These are phyloP conservation scores for Sphagnum fallax DNA, from an alignment of 228 moss, liverwort and hornwort genomes.

Conservation along the genomic window DNA sequence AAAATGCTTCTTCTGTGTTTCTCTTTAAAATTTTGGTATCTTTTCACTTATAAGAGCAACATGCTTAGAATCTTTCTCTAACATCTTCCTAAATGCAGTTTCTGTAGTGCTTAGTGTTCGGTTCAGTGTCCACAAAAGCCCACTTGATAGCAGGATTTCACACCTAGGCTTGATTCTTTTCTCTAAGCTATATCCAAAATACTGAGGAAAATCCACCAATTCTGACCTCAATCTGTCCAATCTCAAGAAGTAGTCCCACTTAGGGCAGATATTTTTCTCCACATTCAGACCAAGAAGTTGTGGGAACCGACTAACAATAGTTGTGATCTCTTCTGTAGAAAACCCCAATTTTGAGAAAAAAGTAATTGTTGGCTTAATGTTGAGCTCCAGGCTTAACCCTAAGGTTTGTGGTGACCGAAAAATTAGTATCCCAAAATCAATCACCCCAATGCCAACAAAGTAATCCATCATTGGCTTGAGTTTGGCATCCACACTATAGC, in stretches of 20 bases:
- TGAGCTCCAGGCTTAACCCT: constrained; percentile 63
- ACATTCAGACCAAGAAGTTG: constrained; percentile 56
- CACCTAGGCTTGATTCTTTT: constrained; percentile 43
- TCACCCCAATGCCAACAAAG: constrained; percentile 44
- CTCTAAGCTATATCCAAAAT: constrained; percentile 66
- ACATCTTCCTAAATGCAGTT: constrained; percentile 19
- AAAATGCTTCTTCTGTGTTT: too few species aligned
- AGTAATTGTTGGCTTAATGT: constrained; percentile 60
- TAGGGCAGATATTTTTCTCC: constrained; percentile 39
- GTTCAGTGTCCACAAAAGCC: constrained; percentile 51
- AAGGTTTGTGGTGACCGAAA: constrained; percentile 56
- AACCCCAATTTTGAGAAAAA: constrained; percentile 48
- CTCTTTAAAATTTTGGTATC: neutral
- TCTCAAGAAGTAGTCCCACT: constrained; percentile 43
- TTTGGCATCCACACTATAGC: constrained; percentile 63
- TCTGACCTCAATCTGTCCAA: constrained; percentile 33
- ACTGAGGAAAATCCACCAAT: constrained; percentile 66
- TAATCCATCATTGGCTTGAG: constrained; percentile 46
- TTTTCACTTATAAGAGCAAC: neutral
- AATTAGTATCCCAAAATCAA: constrained; percentile 39
- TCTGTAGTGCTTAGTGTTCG: constrained; percentile 57
- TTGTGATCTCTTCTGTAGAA: constrained; percentile 34
- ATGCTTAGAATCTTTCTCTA: constrained; percentile 23
- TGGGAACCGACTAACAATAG: constrained; percentile 48
- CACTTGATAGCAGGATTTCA: constrained; percentile 19